A percentile compares a stretch with the other conserved stretches of the same genome.
phyloP scores from a whole-genome alignment of 345 rosid species.

The Hibiscus trionum region DNA sequence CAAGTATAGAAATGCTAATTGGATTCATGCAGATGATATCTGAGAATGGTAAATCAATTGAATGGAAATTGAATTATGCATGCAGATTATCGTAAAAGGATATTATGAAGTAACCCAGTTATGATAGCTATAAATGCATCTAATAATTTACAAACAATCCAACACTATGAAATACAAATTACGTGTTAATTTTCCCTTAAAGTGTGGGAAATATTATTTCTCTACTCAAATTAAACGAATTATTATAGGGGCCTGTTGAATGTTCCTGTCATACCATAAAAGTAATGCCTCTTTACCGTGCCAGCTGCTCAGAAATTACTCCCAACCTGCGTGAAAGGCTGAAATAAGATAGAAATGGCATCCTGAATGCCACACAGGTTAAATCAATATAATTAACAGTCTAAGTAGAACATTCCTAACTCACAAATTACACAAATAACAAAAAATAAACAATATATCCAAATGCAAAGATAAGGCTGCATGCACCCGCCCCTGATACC shows the following conservation, averaged over 20 bases:
- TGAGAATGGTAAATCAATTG: background rate
- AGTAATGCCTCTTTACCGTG: background rate
- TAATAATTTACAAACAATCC: background rate
- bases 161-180: constrained; percentile 6
- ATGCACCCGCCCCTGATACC: background rate
- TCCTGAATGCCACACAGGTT: constrained; percentile 60
- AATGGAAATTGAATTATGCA: background rate
- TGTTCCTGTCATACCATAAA: background rate
- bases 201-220: constrained; percentile 1
- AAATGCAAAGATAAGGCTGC: constrained; percentile 3
- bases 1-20: background rate
- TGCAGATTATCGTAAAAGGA: background rate
- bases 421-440: constrained; percentile 16
- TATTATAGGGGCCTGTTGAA: constrained; percentile 33
- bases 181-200: constrained; percentile 5
- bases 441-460: background rate
- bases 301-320: constrained; percentile 24
- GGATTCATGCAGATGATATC: background rate
- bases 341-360: constrained; percentile 59
- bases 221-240: constrained; percentile 23
- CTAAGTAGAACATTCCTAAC: constrained; percentile 2
- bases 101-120: background rate
- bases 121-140: background rate
- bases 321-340: constrained; percentile 69
- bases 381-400: constrained; percentile 27